Percentiles rank a stretch among this genome's conserved stretches.
Evolutionary conservation across 176 grass and related monocot genomes (phyloP).

Genomic region (Otatea glauca): DNA sequence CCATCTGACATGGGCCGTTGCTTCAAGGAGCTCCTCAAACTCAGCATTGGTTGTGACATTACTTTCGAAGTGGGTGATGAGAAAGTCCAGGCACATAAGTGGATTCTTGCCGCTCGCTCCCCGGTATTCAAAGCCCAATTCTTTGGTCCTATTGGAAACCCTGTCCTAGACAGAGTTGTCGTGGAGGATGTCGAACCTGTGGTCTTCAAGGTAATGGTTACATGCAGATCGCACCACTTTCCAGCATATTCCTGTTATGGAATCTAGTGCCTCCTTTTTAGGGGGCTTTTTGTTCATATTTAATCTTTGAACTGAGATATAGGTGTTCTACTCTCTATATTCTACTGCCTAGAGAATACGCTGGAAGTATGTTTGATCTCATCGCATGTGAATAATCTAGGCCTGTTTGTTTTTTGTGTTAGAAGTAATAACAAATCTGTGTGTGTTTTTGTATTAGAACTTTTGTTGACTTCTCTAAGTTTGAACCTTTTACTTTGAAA

Average conservation of each 20-base stretch:
- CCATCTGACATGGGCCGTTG: conserved; percentile 67
- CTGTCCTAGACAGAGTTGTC: conserved; percentile 53
- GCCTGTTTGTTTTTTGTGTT: not conserved
- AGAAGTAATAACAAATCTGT: not conserved
- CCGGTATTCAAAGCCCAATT: conserved; percentile 91
- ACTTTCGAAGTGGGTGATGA: conserved; percentile 75
- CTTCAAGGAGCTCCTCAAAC: conserved; percentile 62
- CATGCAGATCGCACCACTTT: conserved; percentile 8
- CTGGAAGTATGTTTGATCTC: conserved; percentile 27
- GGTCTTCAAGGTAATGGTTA: conserved; percentile 76
- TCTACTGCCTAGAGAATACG: not conserved
- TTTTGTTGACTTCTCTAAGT: not conserved
- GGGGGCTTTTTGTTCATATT: not conserved
- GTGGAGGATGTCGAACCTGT: conserved; percentile 87
- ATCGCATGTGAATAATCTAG: conserved; percentile 5
- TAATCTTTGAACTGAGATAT: not conserved
- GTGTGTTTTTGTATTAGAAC: conserved; percentile 1
- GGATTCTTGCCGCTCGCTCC: conserved; percentile 85
- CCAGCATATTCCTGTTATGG: not conserved
- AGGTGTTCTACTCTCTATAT: not conserved
- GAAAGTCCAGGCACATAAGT: conserved; percentile 67
- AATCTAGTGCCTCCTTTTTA: conserved; percentile 1
- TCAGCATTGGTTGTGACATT: conserved; percentile 71
- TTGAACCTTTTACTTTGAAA: conserved; percentile 5
- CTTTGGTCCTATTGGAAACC: conserved; percentile 85